These are phyloP conservation scores for Ophiostoma fasciatum DNA, from an alignment of 2,329 filamentous ascomycete species.

Conservation along the genomic window DNA sequence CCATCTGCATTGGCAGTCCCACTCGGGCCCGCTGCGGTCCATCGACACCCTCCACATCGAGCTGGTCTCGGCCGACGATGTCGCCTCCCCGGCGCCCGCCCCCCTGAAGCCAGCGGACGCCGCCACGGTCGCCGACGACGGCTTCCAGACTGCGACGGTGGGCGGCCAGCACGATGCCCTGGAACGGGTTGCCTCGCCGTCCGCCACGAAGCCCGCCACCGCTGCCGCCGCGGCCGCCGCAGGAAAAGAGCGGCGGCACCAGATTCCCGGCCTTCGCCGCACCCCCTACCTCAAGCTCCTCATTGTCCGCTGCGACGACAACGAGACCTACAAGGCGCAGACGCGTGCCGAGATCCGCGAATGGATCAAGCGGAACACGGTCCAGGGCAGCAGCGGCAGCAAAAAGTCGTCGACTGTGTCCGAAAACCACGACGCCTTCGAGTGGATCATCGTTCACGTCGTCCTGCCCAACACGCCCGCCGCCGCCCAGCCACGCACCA, in stretches of 20 bases:
- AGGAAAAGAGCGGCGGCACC: constrained; percentile 57
- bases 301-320: constrained; percentile 85
- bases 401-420: constrained; percentile 50
- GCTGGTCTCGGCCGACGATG: constrained; percentile 36
- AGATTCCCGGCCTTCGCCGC: constrained; percentile 83
- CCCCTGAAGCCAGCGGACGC: constrained; percentile 17
- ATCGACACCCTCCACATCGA: constrained; percentile 89
- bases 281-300: constrained; percentile 91
- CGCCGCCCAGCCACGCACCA: constrained; percentile 58
- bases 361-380: constrained; percentile 72
- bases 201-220: constrained; percentile 12
- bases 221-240: neutral
- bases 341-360: constrained; percentile 69
- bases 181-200: constrained; percentile 22
- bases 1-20: constrained; percentile 95
- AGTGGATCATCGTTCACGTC: constrained; percentile 90
- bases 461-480: constrained; percentile 75
- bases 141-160: constrained; percentile 43
- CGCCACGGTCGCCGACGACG: constrained; percentile 33
- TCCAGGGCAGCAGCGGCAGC: constrained; percentile 37
- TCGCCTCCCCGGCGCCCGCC: constrained; percentile 14
- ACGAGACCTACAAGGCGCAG: constrained; percentile 76
- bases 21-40: constrained; percentile 76
- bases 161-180: constrained; percentile 25
- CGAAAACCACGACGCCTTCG: constrained; percentile 91